A percentile compares a stretch with the other conserved stretches of the same genome.
Evolutionary conservation across 371 early-diverging fungal species (phyloP).

Genomic region (Apophysomyces variabilis): DNA sequence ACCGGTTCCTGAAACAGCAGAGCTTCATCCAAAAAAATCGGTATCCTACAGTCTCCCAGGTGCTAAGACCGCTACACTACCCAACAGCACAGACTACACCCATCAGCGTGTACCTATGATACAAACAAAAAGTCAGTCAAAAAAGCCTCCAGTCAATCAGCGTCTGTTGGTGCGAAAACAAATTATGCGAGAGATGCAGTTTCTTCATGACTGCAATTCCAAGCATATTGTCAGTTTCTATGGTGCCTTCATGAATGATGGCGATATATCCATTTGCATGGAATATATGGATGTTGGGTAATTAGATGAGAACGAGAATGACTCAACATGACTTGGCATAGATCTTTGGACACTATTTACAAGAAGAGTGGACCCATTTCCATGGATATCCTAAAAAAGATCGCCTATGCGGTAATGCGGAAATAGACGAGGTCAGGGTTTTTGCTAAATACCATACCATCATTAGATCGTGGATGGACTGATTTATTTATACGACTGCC

Average conservation of each 20-base stretch:
- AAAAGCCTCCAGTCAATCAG: constrained; percentile 17
- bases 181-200: constrained; percentile 79
- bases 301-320: constrained; percentile 5
- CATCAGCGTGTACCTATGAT: constrained; percentile 47
- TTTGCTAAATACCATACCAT: not conserved
- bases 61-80: not conserved
- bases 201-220: constrained; percentile 78
- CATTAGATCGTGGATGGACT: constrained; percentile 65
- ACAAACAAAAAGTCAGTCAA: constrained; percentile 5
- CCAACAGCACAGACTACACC: constrained; percentile 59
- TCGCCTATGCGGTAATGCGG: constrained; percentile 62
- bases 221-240: constrained; percentile 80
- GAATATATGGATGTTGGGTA: constrained; percentile 84
- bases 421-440: not conserved
- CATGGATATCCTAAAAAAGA: constrained; percentile 69
- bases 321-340: constrained; percentile 13
- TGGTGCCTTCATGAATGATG: constrained; percentile 77
- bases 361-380: constrained; percentile 72
- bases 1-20: not conserved
- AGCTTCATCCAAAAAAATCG: constrained; percentile 17
- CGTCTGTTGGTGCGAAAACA: constrained; percentile 65
- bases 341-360: constrained; percentile 73
- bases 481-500: constrained; percentile 73
- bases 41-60: constrained; percentile 21
- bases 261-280: constrained; percentile 85